A percentile compares a stretch with the other conserved stretches of the same genome.
Evolutionary conservation across 345 rosid genomes (phyloP).

Genomic region (Hibiscus tridactylites): DNA sequence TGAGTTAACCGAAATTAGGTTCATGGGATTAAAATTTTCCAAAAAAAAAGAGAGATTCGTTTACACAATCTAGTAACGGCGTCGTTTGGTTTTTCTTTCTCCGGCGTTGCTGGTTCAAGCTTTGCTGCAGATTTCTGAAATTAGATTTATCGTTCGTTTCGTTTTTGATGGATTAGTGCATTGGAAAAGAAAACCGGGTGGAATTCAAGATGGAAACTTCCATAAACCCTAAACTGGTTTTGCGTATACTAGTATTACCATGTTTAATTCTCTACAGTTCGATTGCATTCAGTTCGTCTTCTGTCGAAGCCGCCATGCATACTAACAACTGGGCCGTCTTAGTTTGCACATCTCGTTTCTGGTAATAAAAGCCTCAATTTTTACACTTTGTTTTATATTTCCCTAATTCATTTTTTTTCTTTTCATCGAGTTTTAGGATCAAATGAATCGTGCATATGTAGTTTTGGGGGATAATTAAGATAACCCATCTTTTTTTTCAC

Average conservation of each 20-base stretch:
- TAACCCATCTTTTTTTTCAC: neutral
- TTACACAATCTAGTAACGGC: neutral
- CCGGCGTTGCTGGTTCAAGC: neutral
- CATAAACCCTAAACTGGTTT: neutral
- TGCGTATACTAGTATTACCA: slow-evolving; percentile 6
- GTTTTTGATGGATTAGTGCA: neutral
- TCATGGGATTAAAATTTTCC: no score
- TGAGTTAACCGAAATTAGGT: no score
- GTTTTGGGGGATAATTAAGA: neutral
- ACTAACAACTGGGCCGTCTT: slow-evolving; percentile 98
- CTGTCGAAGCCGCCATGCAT: slow-evolving; percentile 62
- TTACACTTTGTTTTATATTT: neutral
- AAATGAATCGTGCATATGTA: neutral
- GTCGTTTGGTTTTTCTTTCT: neutral
- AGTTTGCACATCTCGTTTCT: slow-evolving; percentile 98
- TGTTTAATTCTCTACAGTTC: slow-evolving; percentile 25
- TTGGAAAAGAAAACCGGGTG: neutral
- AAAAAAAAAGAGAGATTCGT: no score
- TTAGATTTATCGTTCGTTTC: neutral
- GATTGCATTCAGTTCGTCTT: slow-evolving; percentile 28
- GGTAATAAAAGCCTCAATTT: slow-evolving; percentile 33
- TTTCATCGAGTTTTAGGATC: slow-evolving; percentile 1
- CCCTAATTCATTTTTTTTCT: neutral
- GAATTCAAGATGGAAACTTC: slow-evolving; percentile 12
- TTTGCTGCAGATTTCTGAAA: neutral